Evolutionary conservation across 2,329 filamentous ascomycete genomes (phyloP), one percentile per base, ranked within the genome.

Genomic region (Sclerotiophoma versabilis): DNA sequence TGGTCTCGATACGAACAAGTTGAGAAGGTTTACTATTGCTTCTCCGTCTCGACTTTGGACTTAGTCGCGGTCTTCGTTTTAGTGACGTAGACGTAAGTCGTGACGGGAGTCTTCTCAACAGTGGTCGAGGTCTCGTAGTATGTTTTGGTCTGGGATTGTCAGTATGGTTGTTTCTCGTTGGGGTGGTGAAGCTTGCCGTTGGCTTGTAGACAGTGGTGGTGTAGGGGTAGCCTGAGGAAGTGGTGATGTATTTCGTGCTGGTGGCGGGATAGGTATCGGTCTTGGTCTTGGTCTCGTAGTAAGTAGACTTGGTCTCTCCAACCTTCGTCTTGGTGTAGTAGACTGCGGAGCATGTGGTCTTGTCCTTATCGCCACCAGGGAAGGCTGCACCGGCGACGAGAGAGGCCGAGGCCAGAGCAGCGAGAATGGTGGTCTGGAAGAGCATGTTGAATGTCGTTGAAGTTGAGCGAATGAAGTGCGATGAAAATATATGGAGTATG

Each of bases 321-420:
- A 54, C 34, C 5, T 39, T 54, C 11, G 60, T 61, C 36, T 51
- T 59, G 12, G 64, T 65, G 6, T 17, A 45, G 48, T 62, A 63
- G 2, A 58, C 62, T 63, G 32, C 49, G 29, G 60, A 61, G 57
- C 65, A 69, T 10, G 58, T 63, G 10, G 57, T 57, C 34, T 49
- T 50, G n/a, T 50, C 23, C n/a, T 44, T 42, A n/a, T 37, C 34
- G 23, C 39, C 42, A 15, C 54, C 58, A 9, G 64, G 64, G 8
- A 66, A 30, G 42, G 59, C 62, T 42, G 47, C 48, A 19, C 38
- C 54, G 11, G 49, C 43, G 19, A 42, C 54, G 11, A 61, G 14
- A 33, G 62, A 59, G 20, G 52, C 59, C 30, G 58, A 63, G 37
- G 63, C 60, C 43, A 66, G 20, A 33, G 66, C 42, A 19, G 57